Percentiles rank a stretch among this genome's conserved stretches.
These are phyloP conservation scores for Aspergillus oerlinghausenensis DNA, from an alignment of 2,329 filamentous ascomycete genomes.

Conservation along the genomic window DNA sequence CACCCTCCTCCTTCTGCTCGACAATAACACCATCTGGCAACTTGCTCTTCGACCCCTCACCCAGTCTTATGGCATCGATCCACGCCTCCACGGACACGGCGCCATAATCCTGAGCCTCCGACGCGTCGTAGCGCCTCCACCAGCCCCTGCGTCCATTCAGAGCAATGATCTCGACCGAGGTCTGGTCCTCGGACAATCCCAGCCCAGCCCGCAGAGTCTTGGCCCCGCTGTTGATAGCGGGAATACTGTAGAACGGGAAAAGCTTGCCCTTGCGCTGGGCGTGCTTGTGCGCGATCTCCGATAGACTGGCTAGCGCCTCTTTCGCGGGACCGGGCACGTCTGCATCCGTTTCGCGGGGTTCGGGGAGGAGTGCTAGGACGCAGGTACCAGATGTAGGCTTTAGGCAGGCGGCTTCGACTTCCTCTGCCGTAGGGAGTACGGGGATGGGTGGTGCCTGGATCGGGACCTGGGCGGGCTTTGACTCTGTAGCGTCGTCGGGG, in stretches of 20 bases:
- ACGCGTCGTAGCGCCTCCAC: slow-evolving; percentile 68
- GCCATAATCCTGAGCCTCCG: slow-evolving; percentile 48
- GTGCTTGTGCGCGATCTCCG: slow-evolving; percentile 73
- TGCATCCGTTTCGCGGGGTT: slow-evolving; percentile 48
- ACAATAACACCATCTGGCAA: slow-evolving; percentile 59
- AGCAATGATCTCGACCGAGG: slow-evolving; percentile 66
- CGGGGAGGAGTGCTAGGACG: slow-evolving; percentile 68
- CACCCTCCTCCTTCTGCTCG: slow-evolving; percentile 28
- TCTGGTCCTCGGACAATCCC: slow-evolving; percentile 49
- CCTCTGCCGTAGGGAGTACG: slow-evolving; percentile 58
- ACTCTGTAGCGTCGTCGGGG: slow-evolving; percentile 29
- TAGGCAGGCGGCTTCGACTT: slow-evolving; percentile 68
- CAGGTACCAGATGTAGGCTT: slow-evolving; percentile 74
- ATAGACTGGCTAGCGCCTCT: slow-evolving; percentile 60
- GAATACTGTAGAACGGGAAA: slow-evolving; percentile 79
- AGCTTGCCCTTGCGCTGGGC: slow-evolving; percentile 60
- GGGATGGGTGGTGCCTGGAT: slow-evolving; percentile 60
- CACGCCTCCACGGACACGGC: slow-evolving; percentile 68
- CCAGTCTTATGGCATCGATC: slow-evolving; percentile 87
- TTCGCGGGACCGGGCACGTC: slow-evolving; percentile 39
- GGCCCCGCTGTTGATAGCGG: slow-evolving; percentile 56
- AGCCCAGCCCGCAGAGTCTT: slow-evolving; percentile 57
- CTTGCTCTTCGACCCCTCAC: slow-evolving; percentile 76
- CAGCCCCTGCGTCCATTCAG: slow-evolving; percentile 80
- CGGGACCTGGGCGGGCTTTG: slow-evolving; percentile 46